Evolutionary conservation across 176 grass and related monocot species (phyloP).

Genomic region (Themeda triandra): DNA sequence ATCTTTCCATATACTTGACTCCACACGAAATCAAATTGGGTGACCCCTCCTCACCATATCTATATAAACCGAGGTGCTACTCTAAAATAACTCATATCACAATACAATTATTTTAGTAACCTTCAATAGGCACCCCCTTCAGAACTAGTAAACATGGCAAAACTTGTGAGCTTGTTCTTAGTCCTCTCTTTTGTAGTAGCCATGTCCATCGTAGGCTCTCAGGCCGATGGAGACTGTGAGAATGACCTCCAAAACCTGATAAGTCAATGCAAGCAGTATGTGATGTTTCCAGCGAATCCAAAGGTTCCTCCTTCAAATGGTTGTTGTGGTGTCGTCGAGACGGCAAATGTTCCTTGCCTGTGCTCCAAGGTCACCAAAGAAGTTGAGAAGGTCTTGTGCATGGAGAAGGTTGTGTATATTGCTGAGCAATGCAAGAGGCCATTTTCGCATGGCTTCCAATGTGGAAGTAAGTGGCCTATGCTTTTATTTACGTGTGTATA

Average conservation of each 20-base stretch:
- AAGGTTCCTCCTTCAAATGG: constrained; percentile 36
- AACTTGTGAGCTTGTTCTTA: constrained; percentile 1
- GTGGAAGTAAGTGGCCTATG: constrained; percentile 44
- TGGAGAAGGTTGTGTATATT: constrained; percentile 48
- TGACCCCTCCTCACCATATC: too few species aligned
- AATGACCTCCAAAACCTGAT: background rate
- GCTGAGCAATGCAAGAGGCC: constrained; percentile 20
- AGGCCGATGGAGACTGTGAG: background rate
- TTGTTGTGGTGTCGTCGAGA: constrained; percentile 23
- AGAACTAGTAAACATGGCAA: background rate
- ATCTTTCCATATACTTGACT: background rate
- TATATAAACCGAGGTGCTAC: constrained; percentile 8
- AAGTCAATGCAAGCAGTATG: constrained; percentile 14
- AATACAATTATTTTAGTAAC: background rate
- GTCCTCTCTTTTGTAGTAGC: background rate
- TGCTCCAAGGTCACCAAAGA: constrained; percentile 34
- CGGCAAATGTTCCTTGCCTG: constrained; percentile 10
- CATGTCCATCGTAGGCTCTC: background rate
- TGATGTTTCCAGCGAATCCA: constrained; percentile 1
- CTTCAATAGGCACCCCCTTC: background rate
- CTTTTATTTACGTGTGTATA: background rate
- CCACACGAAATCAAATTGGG: background rate
- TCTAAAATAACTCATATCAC: too few species aligned
- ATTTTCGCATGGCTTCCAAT: constrained; percentile 26
- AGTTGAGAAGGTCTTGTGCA: constrained; percentile 20